Evolutionary conservation across 768 basidiomycete species (phyloP).

Genomic region (Lactarius pseudohatsudake): DNA sequence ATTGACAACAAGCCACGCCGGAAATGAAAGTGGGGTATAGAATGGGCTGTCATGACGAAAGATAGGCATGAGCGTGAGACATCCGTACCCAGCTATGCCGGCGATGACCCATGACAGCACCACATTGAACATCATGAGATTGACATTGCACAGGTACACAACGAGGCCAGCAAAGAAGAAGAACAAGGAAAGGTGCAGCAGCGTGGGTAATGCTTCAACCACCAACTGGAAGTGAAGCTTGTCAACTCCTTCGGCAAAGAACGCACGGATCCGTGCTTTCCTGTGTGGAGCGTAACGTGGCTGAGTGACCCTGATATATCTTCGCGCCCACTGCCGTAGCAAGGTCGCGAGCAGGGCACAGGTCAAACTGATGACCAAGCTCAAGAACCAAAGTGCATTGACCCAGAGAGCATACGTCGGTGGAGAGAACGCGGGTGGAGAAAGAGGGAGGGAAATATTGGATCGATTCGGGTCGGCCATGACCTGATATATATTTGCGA

Average conservation of each 20-base stretch:
- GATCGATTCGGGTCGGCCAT: background rate
- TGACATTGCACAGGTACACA: background rate
- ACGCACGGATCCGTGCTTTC: background rate
- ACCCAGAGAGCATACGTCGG: background rate
- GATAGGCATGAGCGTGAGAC: background rate
- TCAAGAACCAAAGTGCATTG: too few relatives aligned
- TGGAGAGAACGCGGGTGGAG: background rate
- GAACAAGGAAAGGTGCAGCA: slow-evolving; percentile 7
- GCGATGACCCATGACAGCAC: background rate
- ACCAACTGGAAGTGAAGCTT: background rate
- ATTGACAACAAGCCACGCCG: too few relatives aligned
- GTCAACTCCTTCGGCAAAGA: background rate
- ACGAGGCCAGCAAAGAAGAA: slow-evolving; percentile 9
- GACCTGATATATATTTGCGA: too few relatives aligned
- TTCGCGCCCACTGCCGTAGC: background rate
- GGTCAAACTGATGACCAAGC: too few relatives aligned
- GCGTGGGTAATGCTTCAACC: background rate
- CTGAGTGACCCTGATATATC: background rate
- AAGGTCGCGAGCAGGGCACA: background rate
- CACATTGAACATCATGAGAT: background rate
- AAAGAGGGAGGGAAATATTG: background rate
- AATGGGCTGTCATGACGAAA: background rate
- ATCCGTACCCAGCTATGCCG: background rate
- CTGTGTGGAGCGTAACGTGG: background rate
- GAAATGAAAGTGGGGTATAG: too few relatives aligned